Conservation (phyloP, 345 rosid genomes). For the Populus davidiana region DNA sequence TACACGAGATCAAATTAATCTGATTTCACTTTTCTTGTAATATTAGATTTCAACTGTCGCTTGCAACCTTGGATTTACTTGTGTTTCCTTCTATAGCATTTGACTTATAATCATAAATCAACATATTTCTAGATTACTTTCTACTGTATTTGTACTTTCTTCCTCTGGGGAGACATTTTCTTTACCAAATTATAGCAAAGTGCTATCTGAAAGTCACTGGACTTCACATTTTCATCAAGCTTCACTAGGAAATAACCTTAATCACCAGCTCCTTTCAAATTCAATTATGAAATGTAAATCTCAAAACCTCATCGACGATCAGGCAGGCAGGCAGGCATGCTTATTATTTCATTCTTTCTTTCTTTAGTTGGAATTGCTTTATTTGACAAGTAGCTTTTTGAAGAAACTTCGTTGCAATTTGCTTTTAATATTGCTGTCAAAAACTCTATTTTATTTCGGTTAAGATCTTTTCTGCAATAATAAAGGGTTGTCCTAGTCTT, state of each 20-base stretch:
- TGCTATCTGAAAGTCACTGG: slow-evolving; percentile 75
- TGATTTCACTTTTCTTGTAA: not conserved
- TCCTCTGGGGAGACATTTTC: slow-evolving; percentile 45
- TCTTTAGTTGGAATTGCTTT: too few relatives aligned
- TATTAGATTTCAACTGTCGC: not conserved
- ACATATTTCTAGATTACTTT: slow-evolving; percentile 82
- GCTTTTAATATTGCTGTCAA: too few relatives aligned
- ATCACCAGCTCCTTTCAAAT: slow-evolving; percentile 54
- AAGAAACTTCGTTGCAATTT: not conserved
- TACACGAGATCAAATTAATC: not conserved
- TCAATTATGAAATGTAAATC: slow-evolving; percentile 35
- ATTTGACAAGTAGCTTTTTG: too few relatives aligned
- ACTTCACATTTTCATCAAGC: slow-evolving; percentile 96
- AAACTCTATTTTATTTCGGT: too few relatives aligned
- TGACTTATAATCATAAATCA: not conserved
- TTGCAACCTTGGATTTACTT: not conserved
- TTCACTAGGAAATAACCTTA: slow-evolving; percentile 76
- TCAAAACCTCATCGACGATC: slow-evolving; percentile 14
- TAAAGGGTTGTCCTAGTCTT: too few relatives aligned
- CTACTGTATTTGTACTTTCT: slow-evolving; percentile 54
- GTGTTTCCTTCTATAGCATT: not conserved
- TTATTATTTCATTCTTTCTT: not conserved
- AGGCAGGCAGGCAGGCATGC: not conserved
- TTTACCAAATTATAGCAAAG: slow-evolving; percentile 43
- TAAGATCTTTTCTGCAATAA: too few relatives aligned